Conservation (phyloP, 2,329 filamentous ascomycete genomes). For the Ophiostoma angusticollis region DNA sequence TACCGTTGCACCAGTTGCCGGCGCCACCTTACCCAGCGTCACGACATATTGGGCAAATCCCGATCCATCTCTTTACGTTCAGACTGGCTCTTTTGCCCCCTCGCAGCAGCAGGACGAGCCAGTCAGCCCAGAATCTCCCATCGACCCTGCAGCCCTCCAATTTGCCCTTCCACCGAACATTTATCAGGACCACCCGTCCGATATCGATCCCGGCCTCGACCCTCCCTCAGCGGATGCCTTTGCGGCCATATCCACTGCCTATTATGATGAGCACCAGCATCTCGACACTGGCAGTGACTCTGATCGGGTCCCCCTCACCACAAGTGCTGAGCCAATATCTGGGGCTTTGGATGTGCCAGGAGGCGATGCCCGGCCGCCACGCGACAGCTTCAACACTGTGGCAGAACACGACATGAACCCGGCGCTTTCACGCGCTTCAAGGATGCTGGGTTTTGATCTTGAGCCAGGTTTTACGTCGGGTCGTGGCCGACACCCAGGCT, state of each 20-base stretch:
- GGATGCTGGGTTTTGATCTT: constrained; percentile 41
- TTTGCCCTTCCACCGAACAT: constrained; percentile 43
- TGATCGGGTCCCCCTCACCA: constrained; percentile 45
- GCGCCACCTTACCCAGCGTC: constrained; percentile 29
- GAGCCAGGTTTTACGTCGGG: constrained; percentile 44
- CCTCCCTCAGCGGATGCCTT: constrained; percentile 16
- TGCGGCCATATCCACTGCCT: constrained; percentile 23
- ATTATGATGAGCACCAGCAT: constrained; percentile 30
- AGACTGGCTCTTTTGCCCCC: constrained; percentile 24
- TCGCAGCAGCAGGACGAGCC: constrained; percentile 25
- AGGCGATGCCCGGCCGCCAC: constrained; percentile 28
- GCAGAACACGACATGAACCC: constrained; percentile 44
- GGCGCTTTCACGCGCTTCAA: constrained; percentile 33
- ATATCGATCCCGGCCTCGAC: neutral
- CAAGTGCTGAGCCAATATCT: constrained; percentile 41
- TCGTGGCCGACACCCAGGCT: constrained; percentile 37
- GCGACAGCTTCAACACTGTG: constrained; percentile 46
- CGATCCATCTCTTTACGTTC: constrained; percentile 28
- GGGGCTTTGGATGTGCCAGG: constrained; percentile 31
- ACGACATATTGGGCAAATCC: constrained; percentile 41
- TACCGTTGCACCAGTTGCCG: too few species aligned
- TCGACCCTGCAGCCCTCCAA: constrained; percentile 40
- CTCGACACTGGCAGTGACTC: constrained; percentile 34
- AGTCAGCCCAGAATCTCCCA: constrained; percentile 32
- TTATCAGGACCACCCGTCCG: constrained; percentile 20